Percentiles rank a stretch among this genome's conserved stretches.
phyloP scores from a whole-genome alignment of 257 asterid genomes.

The Solanum peruvianum region DNA sequence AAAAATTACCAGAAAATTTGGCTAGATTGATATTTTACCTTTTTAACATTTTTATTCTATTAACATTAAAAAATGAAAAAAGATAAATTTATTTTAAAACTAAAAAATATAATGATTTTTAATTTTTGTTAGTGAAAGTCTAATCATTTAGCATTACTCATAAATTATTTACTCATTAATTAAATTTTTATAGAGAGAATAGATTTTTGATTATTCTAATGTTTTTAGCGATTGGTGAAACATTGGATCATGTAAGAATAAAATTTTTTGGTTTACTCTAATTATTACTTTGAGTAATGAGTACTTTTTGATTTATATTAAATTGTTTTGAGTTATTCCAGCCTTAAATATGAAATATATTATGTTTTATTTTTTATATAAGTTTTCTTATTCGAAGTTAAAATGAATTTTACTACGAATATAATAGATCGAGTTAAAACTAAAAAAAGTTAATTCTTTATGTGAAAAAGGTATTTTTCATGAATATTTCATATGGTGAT shows the following conservation, averaged over 20 bases:
- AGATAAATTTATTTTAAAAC: too few relatives aligned
- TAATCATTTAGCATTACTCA: too few relatives aligned
- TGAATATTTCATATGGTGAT: neutral
- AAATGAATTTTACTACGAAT: too few relatives aligned
- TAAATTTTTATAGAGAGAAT: neutral
- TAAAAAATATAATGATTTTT: too few relatives aligned
- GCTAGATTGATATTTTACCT: too few relatives aligned
- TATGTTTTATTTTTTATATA: accelerated
- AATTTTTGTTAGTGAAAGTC: accelerated
- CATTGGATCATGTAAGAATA: neutral
- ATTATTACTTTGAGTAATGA: neutral
- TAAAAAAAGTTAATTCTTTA: too few relatives aligned
- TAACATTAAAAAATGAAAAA: too few relatives aligned
- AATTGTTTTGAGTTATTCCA: neutral
- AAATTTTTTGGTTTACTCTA: neutral
- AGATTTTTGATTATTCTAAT: neutral
- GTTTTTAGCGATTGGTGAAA: neutral
- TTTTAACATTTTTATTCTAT: too few relatives aligned
- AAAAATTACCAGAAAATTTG: too few relatives aligned
- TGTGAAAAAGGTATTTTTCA: neutral
- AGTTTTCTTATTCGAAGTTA: neutral
- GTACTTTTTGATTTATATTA: too few relatives aligned
- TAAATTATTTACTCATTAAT: neutral
- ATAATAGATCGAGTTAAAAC: neutral
- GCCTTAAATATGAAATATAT: too few relatives aligned